Conservation (phyloP, 1,139 yeast genomes). For the Lodderomyces beijingensis region DNA sequence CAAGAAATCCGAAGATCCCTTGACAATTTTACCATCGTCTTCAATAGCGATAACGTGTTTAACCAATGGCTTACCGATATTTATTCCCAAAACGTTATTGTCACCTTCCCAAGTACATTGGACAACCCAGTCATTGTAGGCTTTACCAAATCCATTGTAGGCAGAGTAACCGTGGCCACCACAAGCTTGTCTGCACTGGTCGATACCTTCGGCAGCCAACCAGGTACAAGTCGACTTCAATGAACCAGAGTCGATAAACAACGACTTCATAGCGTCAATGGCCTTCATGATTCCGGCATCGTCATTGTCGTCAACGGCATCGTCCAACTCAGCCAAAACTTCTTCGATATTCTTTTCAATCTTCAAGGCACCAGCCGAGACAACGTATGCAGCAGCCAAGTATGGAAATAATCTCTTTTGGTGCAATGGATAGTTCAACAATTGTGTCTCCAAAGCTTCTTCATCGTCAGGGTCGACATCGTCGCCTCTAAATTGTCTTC, state of each 20-base stretch:
- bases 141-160: slow-evolving; percentile 45
- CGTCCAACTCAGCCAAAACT: slow-evolving; percentile 30
- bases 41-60: slow-evolving; percentile 30
- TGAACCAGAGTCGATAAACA: slow-evolving; percentile 46
- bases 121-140: slow-evolving; percentile 47
- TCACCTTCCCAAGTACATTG: slow-evolving; percentile 56
- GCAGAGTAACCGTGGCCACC: slow-evolving; percentile 52
- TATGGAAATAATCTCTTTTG: slow-evolving; percentile 43
- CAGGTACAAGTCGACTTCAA: slow-evolving; percentile 47
- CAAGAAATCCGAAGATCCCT: slow-evolving; percentile 39
- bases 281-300: slow-evolving; percentile 32
- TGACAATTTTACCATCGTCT: slow-evolving; percentile 30
- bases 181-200: slow-evolving; percentile 48
- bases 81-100: slow-evolving; percentile 44
- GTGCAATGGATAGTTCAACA: slow-evolving; percentile 46
- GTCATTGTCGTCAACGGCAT: slow-evolving; percentile 34
- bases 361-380: slow-evolving; percentile 38
- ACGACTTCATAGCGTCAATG: slow-evolving; percentile 39
- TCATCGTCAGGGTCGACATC: slow-evolving; percentile 17
- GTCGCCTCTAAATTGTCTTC: slow-evolving; percentile 40
- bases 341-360: slow-evolving; percentile 28
- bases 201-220: slow-evolving; percentile 45
- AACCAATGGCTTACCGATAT: slow-evolving; percentile 44
- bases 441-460: slow-evolving; percentile 34
- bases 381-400: slow-evolving; percentile 41